Evolutionary conservation across 805 yeast genomes (phyloP), one percentile per base, ranked within the genome.

Genomic region (Myxozyma neotropica): DNA sequence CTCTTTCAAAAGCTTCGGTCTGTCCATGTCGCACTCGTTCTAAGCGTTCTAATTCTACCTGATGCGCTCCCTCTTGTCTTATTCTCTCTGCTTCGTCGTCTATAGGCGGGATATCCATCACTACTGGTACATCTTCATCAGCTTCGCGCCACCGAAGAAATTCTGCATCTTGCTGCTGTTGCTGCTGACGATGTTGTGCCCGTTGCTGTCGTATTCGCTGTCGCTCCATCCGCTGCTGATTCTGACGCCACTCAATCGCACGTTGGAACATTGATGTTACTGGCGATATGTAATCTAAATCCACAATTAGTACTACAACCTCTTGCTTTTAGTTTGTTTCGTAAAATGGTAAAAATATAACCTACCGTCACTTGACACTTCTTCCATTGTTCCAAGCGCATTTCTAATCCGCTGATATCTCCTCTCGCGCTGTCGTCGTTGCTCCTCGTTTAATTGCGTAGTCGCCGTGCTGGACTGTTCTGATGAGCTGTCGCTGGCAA

Each of bases 181-280:
- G 27, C 23, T 19, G 47, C 31, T 55, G 33, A 7, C 33, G 33
- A 7, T 29, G 33, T 6, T 7, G 10, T 29, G 10, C 33, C 10
- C 33, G 6, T 6, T 42, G 23, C 29, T 21, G 26, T 27, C 26
- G n/a, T 8, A 5, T 19, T 24, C 27, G 10, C n/a, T 21, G 15
- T 42, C 46, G 57, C 33, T 49, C 45, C 23, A 17, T 42, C 5
- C 43, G 56, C 6, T 26, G 52, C 52, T 54, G 55, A 8, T 45
- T 19, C 17, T 26, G 23, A 12, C 57, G 40, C 63, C 63, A 59
- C 8, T 19, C 45, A 43, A 55, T 17, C 39, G 63, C 63, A 3
- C 63, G 47, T 27, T 59, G 60, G 40, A 59, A 59, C 63, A 59
- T 55, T 3, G 57, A 43, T 27, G 63, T 55, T 12, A 59, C 57